phyloP scores from a whole-genome alignment of 2,329 filamentous ascomycete species.

The Beauveria australis region DNA sequence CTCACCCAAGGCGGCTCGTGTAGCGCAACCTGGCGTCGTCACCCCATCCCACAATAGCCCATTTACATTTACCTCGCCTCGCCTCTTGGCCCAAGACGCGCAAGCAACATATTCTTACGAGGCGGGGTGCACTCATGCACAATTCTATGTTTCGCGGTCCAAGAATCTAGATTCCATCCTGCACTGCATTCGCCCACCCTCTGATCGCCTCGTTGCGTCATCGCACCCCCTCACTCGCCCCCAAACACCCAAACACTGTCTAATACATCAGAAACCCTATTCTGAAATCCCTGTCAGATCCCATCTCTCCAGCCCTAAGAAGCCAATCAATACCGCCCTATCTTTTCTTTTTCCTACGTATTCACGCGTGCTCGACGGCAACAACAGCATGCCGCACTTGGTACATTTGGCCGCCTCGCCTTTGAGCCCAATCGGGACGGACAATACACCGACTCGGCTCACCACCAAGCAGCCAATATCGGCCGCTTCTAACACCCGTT shows the following conservation, averaged over 20 bases:
- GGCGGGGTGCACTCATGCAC: background rate
- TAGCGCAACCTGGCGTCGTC: conserved; percentile 8
- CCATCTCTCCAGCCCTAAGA: background rate
- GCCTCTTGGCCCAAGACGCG: conserved; percentile 2
- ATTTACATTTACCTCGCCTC: background rate
- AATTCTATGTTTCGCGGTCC: too few relatives aligned
- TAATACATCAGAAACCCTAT: background rate
- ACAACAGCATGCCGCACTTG: too few relatives aligned
- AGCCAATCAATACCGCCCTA: background rate
- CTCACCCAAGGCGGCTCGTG: background rate
- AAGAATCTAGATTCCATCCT: background rate
- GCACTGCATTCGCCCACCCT: background rate
- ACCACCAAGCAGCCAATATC: background rate
- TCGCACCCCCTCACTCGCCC: background rate
- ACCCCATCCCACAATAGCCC: conserved; percentile 2
- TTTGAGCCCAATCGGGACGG: too few relatives aligned
- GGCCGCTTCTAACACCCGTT: background rate
- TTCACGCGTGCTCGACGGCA: background rate
- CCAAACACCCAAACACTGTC: background rate
- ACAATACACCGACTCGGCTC: background rate
- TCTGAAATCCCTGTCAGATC: background rate
- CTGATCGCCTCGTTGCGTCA: background rate
- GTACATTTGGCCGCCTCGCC: too few relatives aligned
- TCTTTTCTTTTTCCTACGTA: background rate
- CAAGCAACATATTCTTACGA: background rate